Evolutionary conservation across 768 basidiomycete genomes (phyloP), one percentile per base, ranked within the genome.

Genomic region (Panaeolus papilionaceus): DNA sequence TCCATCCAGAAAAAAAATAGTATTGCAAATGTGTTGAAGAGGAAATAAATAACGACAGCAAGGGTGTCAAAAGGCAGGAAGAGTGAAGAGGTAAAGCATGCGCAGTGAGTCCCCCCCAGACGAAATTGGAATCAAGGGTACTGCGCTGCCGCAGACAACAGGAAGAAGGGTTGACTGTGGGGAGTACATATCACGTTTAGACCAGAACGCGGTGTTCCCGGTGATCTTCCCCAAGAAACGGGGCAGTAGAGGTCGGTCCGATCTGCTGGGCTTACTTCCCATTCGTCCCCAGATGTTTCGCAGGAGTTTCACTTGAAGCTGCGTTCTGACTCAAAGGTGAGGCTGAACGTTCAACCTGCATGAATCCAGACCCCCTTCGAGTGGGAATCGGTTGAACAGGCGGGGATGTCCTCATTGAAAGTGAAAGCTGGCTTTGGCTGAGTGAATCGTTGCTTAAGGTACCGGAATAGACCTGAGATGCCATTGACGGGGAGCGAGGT

Each of bases 401-500:
- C 14, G 54, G 54, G 3, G 54, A 58, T 4, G 33, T 37, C 16
- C 26, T 58, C 54, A 58, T 58, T 7, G 54, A 33, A 23, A 58
- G 54, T 58, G 54, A 58, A 33, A 58, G 28, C 16, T 58, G 54
- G 28, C 54, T 58, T 33, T 58, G 54, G n/a, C 54, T 58, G 6
- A 26, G 12, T 20, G 54, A 58, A 16, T 58, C 54, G 54, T 58
- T 58, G 54, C 28, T 58, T 28, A 58, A 6, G 26, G 54, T 4
- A 23, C 54, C 28, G 14, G 54, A 58, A 28, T 63, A 45, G 12
- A 45, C 62, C 10, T 38, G 11, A 23, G 44, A 63, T 11, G 58
- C 33, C 5, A 40, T 44, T 12, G 61, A 42, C 3, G 71, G 67
- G 18, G 76, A 67, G 33, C 67, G 71, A 16, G 76, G 74, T 68